phyloP scores from a whole-genome alignment of 306 rosid species.

The Lathyrus oleraceus region DNA sequence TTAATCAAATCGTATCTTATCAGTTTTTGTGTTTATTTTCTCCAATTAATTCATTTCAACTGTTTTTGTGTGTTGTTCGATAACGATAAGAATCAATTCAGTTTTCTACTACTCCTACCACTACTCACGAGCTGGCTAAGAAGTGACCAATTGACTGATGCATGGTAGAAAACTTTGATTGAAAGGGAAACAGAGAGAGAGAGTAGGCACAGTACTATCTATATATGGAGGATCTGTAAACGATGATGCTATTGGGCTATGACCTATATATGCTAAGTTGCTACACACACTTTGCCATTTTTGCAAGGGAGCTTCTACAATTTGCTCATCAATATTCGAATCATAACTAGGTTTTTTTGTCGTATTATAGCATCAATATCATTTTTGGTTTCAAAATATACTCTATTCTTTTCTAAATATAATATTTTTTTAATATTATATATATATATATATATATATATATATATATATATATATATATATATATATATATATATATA shows the following conservation, averaged over 20 bases:
- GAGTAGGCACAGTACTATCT: background rate
- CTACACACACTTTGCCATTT: constrained; percentile 27
- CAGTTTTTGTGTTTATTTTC: too few relatives aligned
- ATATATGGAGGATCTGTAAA: background rate
- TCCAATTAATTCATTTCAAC: too few relatives aligned
- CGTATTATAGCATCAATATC: too few relatives aligned
- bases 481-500: too few relatives aligned
- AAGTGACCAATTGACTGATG: constrained; percentile 9
- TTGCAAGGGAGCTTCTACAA: background rate
- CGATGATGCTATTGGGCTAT: background rate
- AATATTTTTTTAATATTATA: too few relatives aligned
- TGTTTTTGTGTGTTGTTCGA: background rate
- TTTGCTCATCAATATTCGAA: too few relatives aligned
- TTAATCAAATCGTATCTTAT: too few relatives aligned
- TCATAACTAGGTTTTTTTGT: too few relatives aligned
- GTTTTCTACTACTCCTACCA: background rate
- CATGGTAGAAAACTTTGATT: constrained; percentile 9
- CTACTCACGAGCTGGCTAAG: constrained; percentile 2
- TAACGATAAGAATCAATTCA: constrained; percentile 12
- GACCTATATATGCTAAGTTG: background rate
- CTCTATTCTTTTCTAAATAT: too few relatives aligned
- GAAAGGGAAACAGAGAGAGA: background rate
- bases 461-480: too few relatives aligned
- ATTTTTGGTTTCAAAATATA: too few relatives aligned
- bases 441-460: too few relatives aligned